Evolutionary conservation across 192 early-diverging fungal species (phyloP), one percentile per base, ranked within the genome.

Genomic region (Umbelopsis ramanniana): DNA sequence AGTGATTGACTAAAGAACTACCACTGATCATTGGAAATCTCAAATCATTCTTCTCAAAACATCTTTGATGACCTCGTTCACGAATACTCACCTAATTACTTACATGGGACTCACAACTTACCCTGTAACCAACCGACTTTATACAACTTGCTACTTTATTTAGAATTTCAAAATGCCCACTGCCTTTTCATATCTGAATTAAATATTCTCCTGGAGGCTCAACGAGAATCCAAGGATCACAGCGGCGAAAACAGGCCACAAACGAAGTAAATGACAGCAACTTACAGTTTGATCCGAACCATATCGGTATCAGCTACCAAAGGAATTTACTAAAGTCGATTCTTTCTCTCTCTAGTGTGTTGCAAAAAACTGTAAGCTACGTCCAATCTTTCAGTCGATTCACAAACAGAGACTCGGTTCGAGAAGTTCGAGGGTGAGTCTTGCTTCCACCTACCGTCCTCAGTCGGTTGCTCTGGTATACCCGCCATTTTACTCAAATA

Each of bases 301-400:
- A 17, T 21, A 50, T 50, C 48, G 48, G 35, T 43, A 52, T 19
- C 47, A 29, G 8, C 37, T 26, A 21, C 35, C 52, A 24, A 46
- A 23, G 14, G 12, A 57, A 17, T 43, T 10, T 48, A 23, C 45
- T 68, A 29, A 23, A 68, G 23, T 10, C 14, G 2, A 22, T 29
- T 23, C 46, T 6, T 40, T 21, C 47, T 40, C 40, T 54, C 52
- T 37, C 7, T 79, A 92, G 91, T 55, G 90, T 93, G 11, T 89
- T 93, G 74, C 81, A 87, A 74, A 96, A 95, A 83, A 93, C 95
- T 0, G 78, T 95, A 22, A 93, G 92, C 69, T 95, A 97, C 76
- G 95, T 93, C 52, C 85, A 87, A 37, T 82, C 89, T 52, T 97
- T 97, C 82, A 89, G 90, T 73, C 84, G 89, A 33, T 95, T 94